Base-by-base conservation (phyloP, 306 rosid genomes). In the Corylus americana region DNA sequence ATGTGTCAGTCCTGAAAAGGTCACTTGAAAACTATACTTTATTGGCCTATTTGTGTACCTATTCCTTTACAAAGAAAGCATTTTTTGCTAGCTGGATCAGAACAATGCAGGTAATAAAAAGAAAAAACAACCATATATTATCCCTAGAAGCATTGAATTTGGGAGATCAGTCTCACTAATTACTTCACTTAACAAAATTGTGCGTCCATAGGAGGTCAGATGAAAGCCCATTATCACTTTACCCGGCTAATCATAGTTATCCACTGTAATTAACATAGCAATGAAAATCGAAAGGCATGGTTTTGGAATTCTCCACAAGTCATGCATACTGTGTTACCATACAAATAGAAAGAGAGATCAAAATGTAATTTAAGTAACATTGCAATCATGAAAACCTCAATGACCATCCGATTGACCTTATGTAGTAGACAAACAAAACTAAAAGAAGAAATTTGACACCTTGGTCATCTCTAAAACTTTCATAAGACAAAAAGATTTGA, bases 401-500 rank as follows among this genome's bases (percentile, higher is more conserved):
- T 17, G 72, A 18, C 51, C 51, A 67, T 39, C 71, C 16, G 27
- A 48, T 37, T 18, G 20, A 67, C 49, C 27, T 39, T 39, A 55
- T 63, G 35, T 44, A 20, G 57, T 31, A 66, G 14, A n/a, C 55
- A 77, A 59, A 76, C 17, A 73, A 77, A 80, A 48, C 79, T 69
- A 64, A 48, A 8, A 42, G 72, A 57, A 75, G 39, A 57, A 64
- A 72, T 48, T 4, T 39, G 9, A n/a, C 8, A 67, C 44, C 72
- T n/a, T n/a, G 16, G 51, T 39, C 51, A 68, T 39, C 50, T 18
- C 72, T 18, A 39, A 3, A 42, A 20, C 37, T 31, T 37, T 17
- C 11, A 66, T 17, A 68, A 68, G 72, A 68, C 29, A 68, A 68
- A 17, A 62, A 63, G 20, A 42, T 18, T 6, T 3, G 5, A 10